These are phyloP conservation scores for Marchantia polymorpha DNA, from an alignment of 225 moss, liverwort and hornwort species.

Conservation along the genomic window DNA sequence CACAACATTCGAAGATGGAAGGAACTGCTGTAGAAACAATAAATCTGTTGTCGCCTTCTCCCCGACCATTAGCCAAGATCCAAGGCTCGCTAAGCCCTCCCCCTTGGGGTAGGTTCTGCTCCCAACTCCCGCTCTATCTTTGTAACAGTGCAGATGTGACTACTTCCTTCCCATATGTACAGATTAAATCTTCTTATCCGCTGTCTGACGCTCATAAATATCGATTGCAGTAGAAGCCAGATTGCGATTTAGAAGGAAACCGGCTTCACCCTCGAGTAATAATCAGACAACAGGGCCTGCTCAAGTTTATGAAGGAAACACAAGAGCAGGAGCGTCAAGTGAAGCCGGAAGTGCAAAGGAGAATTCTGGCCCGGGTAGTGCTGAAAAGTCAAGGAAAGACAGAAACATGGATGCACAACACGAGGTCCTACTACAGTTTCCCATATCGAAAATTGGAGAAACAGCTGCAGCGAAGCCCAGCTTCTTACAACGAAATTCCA, in stretches of 20 bases:
- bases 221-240: slow-evolving; percentile 4
- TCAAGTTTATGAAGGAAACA: slow-evolving; percentile 6
- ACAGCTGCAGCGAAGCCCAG: slow-evolving; percentile 24
- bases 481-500: slow-evolving; percentile 45
- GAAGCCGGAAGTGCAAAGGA: slow-evolving; percentile 4
- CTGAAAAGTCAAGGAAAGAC: background rate
- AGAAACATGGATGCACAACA: slow-evolving; percentile 23
- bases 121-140: background rate
- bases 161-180: background rate
- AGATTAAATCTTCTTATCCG: background rate
- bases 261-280: background rate
- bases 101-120: slow-evolving; percentile 37
- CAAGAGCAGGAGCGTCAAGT: background rate
- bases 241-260: background rate
- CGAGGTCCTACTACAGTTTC: slow-evolving; percentile 32
- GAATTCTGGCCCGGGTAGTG: background rate
- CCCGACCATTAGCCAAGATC: slow-evolving; percentile 15
- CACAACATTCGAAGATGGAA: slow-evolving; percentile 12
- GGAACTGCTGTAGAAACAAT: slow-evolving; percentile 23
- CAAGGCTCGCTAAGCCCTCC: slow-evolving; percentile 32
- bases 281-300: slow-evolving; percentile 12
- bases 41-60: slow-evolving; percentile 24
- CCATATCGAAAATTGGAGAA: slow-evolving; percentile 37
- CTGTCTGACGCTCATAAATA: background rate
- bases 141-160: background rate